Evolutionary conservation across 331 rosid genomes (phyloP).

Genomic region (Pyrus hybrid): DNA sequence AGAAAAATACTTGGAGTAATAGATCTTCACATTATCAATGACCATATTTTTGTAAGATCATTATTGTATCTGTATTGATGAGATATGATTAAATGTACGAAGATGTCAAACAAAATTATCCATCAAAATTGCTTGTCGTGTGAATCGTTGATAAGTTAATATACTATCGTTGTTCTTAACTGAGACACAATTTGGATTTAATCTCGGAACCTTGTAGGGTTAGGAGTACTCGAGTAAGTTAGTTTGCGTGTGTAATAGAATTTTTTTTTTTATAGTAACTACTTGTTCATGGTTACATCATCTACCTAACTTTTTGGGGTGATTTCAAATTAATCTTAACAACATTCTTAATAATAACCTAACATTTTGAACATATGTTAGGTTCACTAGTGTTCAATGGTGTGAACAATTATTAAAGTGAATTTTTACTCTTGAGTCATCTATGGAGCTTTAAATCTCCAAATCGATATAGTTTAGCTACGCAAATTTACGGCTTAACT

Average conservation of each 20-base stretch:
- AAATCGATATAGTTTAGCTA: no score
- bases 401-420: no score
- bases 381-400: neutral
- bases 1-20: neutral
- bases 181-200: neutral
- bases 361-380: neutral
- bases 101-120: no score
- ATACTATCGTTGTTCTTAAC: no score
- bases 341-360: neutral
- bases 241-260: neutral
- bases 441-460: neutral
- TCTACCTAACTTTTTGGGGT: neutral
- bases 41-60: neutral
- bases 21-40: neutral
- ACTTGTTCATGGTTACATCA: neutral
- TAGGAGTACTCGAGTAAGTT: neutral
- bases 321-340: no score
- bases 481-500: neutral
- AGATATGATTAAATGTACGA: neutral
- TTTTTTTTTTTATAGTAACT: neutral
- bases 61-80: neutral
- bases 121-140: neutral
- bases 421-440: no score
- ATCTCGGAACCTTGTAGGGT: no score
- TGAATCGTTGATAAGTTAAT: no score